These are phyloP conservation scores for Didymella exigua DNA, from an alignment of 2,329 filamentous ascomycete species.

Conservation along the genomic window DNA sequence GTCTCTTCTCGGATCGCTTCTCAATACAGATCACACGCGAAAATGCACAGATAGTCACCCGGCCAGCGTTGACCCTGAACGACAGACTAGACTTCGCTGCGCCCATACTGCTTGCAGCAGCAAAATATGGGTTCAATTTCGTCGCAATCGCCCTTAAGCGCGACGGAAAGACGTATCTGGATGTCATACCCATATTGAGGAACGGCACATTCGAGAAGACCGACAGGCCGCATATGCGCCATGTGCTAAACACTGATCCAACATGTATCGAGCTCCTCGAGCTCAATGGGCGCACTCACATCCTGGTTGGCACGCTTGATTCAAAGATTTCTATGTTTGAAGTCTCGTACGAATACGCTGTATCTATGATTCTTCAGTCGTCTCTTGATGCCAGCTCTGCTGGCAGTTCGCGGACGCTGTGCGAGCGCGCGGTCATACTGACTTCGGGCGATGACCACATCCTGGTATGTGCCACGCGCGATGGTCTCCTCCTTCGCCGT, in stretches of 20 bases:
- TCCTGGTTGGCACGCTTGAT: slow-evolving; percentile 41
- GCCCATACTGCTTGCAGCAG: slow-evolving; percentile 31
- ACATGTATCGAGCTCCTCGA: slow-evolving; percentile 44
- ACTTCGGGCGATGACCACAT: slow-evolving; percentile 12
- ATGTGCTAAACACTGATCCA: slow-evolving; percentile 34
- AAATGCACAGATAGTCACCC: slow-evolving; percentile 32
- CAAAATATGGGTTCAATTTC: slow-evolving; percentile 21
- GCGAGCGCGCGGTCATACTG: slow-evolving; percentile 40
- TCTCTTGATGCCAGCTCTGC: slow-evolving; percentile 8
- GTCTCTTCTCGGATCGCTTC: slow-evolving; percentile 23
- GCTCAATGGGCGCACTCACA: slow-evolving; percentile 21
- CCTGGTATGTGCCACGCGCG: slow-evolving; percentile 46
- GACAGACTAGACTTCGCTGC: slow-evolving; percentile 24
- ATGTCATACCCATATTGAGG: slow-evolving; percentile 24
- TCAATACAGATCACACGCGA: slow-evolving; percentile 41
- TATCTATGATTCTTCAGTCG: slow-evolving; percentile 20
- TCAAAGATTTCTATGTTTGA: slow-evolving; percentile 31
- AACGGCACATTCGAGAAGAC: slow-evolving; percentile 24
- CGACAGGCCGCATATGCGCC: slow-evolving; percentile 6
- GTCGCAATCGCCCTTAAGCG: slow-evolving; percentile 31
- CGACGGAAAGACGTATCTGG: slow-evolving; percentile 27
- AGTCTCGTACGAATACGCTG: slow-evolving; percentile 12
- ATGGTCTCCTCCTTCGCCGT: slow-evolving; percentile 38
- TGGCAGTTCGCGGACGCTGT: slow-evolving; percentile 25
- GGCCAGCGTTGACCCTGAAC: slow-evolving; percentile 22